Conservation (phyloP, 768 basidiomycete species). For the Agrocybe pediades region DNA sequence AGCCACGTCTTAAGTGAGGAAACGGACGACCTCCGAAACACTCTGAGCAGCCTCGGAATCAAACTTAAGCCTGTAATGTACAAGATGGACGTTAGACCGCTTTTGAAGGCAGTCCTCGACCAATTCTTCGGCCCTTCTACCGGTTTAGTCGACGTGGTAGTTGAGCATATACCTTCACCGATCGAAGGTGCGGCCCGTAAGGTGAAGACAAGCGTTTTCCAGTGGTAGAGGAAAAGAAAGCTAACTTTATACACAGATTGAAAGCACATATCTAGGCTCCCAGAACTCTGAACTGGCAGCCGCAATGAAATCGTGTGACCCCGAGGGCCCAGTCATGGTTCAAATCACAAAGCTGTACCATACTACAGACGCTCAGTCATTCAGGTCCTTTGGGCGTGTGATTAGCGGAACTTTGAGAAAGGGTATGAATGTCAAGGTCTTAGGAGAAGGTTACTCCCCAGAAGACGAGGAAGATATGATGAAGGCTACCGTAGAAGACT, state of each 20-base stretch:
- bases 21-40: slow-evolving; percentile 81
- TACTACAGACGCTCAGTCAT: slow-evolving; percentile 94
- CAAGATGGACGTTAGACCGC: slow-evolving; percentile 97
- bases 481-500: slow-evolving; percentile 76
- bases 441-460: slow-evolving; percentile 97
- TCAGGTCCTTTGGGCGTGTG: slow-evolving; percentile 94
- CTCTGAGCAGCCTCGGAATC: slow-evolving; percentile 78
- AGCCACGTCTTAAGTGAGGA: slow-evolving; percentile 94
- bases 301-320: slow-evolving; percentile 81
- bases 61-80: slow-evolving; percentile 89
- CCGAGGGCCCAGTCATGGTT: slow-evolving; percentile 88
- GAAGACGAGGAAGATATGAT: slow-evolving; percentile 99
- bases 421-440: slow-evolving; percentile 88
- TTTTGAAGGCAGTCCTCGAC: slow-evolving; percentile 89
- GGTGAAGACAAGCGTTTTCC: slow-evolving; percentile 45
- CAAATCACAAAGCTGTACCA: slow-evolving; percentile 95
- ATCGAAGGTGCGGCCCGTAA: slow-evolving; percentile 58
- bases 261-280: slow-evolving; percentile 87
- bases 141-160: slow-evolving; percentile 92
- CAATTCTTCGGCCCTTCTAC: slow-evolving; percentile 94
- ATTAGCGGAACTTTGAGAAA: slow-evolving; percentile 88
- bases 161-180: slow-evolving; percentile 88
- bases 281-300: slow-evolving; percentile 77
- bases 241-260: slow-evolving; percentile 47
- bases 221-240: background rate